Base-by-base conservation (phyloP, 768 basidiomycete species). In the Hemileccinum rubropunctum region DNA sequence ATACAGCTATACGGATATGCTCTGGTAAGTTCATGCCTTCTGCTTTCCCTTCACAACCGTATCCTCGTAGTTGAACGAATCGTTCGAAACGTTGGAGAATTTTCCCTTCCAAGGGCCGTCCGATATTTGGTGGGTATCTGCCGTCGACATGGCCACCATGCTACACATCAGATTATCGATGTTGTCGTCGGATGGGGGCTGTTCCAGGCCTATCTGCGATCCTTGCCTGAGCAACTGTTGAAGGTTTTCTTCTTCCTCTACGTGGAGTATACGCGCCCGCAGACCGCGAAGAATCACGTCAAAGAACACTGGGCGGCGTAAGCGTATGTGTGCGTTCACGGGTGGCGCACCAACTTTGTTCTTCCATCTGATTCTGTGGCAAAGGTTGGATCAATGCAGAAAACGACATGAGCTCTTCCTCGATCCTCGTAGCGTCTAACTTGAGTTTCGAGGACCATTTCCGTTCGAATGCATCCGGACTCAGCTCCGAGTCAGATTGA, bases 181-280 rank as follows among this genome's bases (percentile, higher is more conserved):
- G 45, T 72, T 67, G 36, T 64, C 56, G 15, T 71, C 60, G 11
- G 69, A 71, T 4, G 74, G 70, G 13, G 64, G 56, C 12, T 58
- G 66, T 30, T 73, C 73, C 34, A 64, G 58, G 21, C 64, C 63
- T 23, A 73, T 64, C 40, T 60, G 68, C 7, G 73, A 69, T 30
- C 70, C 68, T 38, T 65, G 67, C 42, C 70, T 64, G 28, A 72
- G 57, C 32, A 65, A 64, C 35, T 70, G 71, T 48, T 75, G 76
- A 43, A 77, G 67, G 32, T 66, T 59, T 41, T 75, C 74, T 50
- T 79, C 70, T 41, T 76, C 73, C 44, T 77, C 73, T n/a, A 78
- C 55, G 21, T 67, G 57, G 37, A 65, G 67, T 18, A 78, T 65
- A 15, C 67, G 66, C 34, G 56, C 56, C 13, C 71, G 69, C 37